These are phyloP conservation scores for Geotrichum carabidarum DNA, from an alignment of 1,139 yeast genomes.

Conservation along the genomic window DNA sequence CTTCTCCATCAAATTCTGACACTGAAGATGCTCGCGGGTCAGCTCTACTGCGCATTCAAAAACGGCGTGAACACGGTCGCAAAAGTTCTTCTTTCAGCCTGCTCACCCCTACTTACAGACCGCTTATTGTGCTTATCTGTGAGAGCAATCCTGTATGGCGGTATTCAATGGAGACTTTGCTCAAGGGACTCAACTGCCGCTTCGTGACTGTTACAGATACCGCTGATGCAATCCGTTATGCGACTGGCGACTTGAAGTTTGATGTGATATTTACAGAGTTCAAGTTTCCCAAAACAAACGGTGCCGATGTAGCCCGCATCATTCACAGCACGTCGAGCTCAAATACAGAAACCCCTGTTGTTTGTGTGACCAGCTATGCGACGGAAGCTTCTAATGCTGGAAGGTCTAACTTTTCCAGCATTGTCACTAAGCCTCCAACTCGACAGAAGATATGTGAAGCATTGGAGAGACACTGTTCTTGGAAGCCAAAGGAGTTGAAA, in stretches of 20 bases:
- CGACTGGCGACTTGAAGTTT: conserved; percentile 78
- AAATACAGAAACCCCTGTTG: conserved; percentile 70
- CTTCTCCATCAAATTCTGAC: conserved; percentile 66
- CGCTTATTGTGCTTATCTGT: conserved; percentile 68
- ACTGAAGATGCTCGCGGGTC: conserved; percentile 55
- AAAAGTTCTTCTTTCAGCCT: conserved; percentile 2
- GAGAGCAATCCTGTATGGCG: conserved; percentile 84
- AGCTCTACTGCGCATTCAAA: conserved; percentile 51
- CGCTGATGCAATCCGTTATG: conserved; percentile 74
- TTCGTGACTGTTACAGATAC: conserved; percentile 77
- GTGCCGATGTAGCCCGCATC: conserved; percentile 72
- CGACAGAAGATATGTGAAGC: conserved; percentile 40
- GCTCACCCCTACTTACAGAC: conserved; percentile 30
- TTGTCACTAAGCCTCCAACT: conserved; percentile 72
- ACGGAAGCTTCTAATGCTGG: conserved; percentile 52
- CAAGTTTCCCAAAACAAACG: conserved; percentile 58
- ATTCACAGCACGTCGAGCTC: conserved; percentile 71
- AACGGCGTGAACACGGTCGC: conserved; percentile 51
- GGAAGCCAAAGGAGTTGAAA: conserved; percentile 29
- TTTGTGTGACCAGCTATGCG: conserved; percentile 70
- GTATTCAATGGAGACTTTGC: conserved; percentile 57
- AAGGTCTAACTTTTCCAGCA: conserved; percentile 55
- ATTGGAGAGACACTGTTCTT: conserved; percentile 32
- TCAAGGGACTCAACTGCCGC: conserved; percentile 71
- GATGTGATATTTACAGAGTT: conserved; percentile 79